phyloP scores from a whole-genome alignment of 345 rosid species.

The Clausena lansium region DNA sequence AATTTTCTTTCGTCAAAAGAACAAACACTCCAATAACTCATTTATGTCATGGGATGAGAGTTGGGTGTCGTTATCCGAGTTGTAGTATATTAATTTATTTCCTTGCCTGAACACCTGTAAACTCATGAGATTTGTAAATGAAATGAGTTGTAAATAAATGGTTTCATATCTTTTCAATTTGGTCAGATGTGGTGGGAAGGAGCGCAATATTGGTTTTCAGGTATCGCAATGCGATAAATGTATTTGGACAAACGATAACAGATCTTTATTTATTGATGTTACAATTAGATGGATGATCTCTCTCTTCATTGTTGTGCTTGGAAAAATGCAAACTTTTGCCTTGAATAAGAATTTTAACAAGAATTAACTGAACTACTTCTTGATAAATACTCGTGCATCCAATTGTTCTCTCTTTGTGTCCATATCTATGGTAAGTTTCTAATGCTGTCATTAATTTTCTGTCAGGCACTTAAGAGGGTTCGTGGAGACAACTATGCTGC shows the following conservation, averaged over 20 bases:
- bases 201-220: not conserved
- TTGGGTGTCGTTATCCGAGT: not conserved
- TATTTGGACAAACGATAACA: not conserved
- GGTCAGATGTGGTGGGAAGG: not conserved
- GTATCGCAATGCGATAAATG: too few species aligned
- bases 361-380: not conserved
- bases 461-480: slow-evolving; percentile 50
- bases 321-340: not conserved
- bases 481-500: slow-evolving; percentile 50
- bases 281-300: not conserved
- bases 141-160: not conserved
- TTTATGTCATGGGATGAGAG: not conserved
- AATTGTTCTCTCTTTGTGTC: not conserved
- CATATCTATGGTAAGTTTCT: slow-evolving; percentile 5
- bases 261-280: not conserved
- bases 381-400: not conserved
- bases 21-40: not conserved
- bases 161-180: too few species aligned
- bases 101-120: not conserved
- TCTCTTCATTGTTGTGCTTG: not conserved
- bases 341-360: not conserved
- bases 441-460: slow-evolving; percentile 20
- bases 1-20: not conserved
- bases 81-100: not conserved
- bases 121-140: not conserved